A percentile compares a stretch with the other conserved stretches of the same genome.
These are phyloP conservation scores for Penicillium atrosanguineum DNA, from an alignment of 495 filamentous ascomycete genomes.

Conservation along the genomic window DNA sequence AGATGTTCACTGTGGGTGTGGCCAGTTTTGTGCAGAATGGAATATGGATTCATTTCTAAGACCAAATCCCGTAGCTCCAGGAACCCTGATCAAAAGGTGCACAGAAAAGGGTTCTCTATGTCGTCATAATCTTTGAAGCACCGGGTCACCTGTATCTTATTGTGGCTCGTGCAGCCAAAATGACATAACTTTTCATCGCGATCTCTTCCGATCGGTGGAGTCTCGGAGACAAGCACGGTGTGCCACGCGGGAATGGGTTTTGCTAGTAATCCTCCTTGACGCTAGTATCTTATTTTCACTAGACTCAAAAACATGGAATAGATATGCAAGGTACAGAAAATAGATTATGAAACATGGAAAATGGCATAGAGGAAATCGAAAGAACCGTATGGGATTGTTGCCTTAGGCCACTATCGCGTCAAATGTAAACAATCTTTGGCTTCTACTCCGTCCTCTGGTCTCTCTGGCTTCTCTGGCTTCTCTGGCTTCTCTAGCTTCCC, in stretches of 20 bases:
- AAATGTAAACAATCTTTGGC: conserved; percentile 27
- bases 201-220: not conserved
- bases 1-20: not conserved
- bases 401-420: conserved; percentile 25
- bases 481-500: not conserved
- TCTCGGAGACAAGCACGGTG: not conserved
- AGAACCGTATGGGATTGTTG: not conserved
- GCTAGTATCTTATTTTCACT: not conserved
- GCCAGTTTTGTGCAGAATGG: not conserved
- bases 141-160: too few species aligned
- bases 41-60: too few species aligned
- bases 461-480: not conserved
- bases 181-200: not conserved
- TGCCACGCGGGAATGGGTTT: not conserved
- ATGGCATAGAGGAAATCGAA: not conserved
- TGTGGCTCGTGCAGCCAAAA: too few species aligned
- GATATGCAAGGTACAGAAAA: not conserved
- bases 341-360: not conserved
- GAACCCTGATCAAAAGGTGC: too few species aligned
- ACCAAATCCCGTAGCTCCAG: too few species aligned
- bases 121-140: too few species aligned
- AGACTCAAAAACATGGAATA: not conserved
- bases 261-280: too few species aligned
- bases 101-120: too few species aligned
- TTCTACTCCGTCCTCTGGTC: not conserved